A percentile compares a stretch with the other conserved stretches of the same genome.
These are phyloP conservation scores for Tetradesmus obliquus DNA, from an alignment of 139 green algal species.

Conservation along the genomic window DNA sequence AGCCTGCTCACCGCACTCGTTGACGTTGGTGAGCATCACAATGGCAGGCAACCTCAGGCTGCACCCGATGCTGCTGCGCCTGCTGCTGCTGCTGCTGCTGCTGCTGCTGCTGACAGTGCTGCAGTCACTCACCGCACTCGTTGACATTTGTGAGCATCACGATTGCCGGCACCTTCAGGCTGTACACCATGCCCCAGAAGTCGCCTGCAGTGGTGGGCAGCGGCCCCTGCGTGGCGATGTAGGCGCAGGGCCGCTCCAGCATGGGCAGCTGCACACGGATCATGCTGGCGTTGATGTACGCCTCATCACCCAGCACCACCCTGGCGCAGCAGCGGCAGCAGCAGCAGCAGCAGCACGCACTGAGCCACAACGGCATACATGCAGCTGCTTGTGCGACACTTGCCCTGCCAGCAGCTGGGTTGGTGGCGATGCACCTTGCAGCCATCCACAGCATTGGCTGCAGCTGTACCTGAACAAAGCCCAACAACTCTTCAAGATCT, in stretches of 20 bases:
- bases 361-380: background rate
- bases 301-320: conserved; percentile 30
- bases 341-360: background rate
- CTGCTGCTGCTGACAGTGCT: background rate
- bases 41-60: conserved; percentile 4
- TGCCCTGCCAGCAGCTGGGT: no score
- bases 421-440: no score
- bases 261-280: conserved; percentile 45
- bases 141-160: conserved; percentile 49
- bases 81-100: background rate
- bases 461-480: background rate
- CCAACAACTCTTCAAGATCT: no score
- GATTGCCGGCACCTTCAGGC: conserved; percentile 9
- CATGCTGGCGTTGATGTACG: conserved; percentile 68
- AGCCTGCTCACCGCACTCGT: background rate
- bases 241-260: conserved; percentile 41
- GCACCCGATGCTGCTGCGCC: no score
- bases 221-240: conserved; percentile 68
- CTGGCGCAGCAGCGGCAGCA: conserved; percentile 3
- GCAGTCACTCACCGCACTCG: background rate
- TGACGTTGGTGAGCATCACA: conserved; percentile 46
- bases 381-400: no score
- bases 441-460: no score
- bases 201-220: conserved; percentile 57
- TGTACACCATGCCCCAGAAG: conserved; percentile 57